Conservation (phyloP, 805 yeast genomes). For the Saturnispora sekii region DNA sequence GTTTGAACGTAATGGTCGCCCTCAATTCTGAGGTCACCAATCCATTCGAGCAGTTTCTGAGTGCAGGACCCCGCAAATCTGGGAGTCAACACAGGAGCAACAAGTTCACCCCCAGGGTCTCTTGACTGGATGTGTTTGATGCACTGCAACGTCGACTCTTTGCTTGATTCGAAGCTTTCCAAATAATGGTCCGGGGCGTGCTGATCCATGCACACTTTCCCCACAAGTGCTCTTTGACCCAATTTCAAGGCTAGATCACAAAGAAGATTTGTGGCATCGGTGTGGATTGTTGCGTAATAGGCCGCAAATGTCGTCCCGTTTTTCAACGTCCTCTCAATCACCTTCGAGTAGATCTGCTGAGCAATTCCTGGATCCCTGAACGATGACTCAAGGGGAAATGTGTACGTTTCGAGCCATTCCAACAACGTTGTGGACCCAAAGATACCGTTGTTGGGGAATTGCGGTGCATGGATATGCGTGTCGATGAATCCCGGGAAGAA, state of each 20-base stretch:
- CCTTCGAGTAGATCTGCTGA: slow-evolving; percentile 48
- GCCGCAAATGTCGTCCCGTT: slow-evolving; percentile 91
- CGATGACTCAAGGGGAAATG: slow-evolving; percentile 80
- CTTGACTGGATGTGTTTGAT: slow-evolving; percentile 44
- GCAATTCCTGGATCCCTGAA: slow-evolving; percentile 50
- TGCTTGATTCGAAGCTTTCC: slow-evolving; percentile 45
- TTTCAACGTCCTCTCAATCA: slow-evolving; percentile 57
- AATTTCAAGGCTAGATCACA: slow-evolving; percentile 55
- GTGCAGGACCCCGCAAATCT: slow-evolving; percentile 89
- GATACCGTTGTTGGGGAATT: slow-evolving; percentile 72
- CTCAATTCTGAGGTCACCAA: slow-evolving; percentile 48
- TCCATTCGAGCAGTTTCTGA: slow-evolving; percentile 45
- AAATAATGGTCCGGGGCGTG: slow-evolving; percentile 66
- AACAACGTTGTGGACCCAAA: slow-evolving; percentile 78
- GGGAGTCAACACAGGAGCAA: slow-evolving; percentile 80
- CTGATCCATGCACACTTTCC: slow-evolving; percentile 89
- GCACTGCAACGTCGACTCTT: slow-evolving; percentile 44
- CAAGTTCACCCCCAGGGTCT: slow-evolving; percentile 42
- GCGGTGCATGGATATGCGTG: slow-evolving; percentile 80
- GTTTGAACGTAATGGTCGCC: slow-evolving; percentile 69
- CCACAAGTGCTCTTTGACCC: slow-evolving; percentile 87
- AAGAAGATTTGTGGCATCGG: slow-evolving; percentile 62
- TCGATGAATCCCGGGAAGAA: slow-evolving; percentile 78
- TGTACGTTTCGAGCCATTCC: slow-evolving; percentile 82
- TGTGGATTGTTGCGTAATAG: slow-evolving; percentile 84